phyloP scores from a whole-genome alignment of 1,139 yeast genomes.

The Zhuliangozyma parablackwelliae region DNA sequence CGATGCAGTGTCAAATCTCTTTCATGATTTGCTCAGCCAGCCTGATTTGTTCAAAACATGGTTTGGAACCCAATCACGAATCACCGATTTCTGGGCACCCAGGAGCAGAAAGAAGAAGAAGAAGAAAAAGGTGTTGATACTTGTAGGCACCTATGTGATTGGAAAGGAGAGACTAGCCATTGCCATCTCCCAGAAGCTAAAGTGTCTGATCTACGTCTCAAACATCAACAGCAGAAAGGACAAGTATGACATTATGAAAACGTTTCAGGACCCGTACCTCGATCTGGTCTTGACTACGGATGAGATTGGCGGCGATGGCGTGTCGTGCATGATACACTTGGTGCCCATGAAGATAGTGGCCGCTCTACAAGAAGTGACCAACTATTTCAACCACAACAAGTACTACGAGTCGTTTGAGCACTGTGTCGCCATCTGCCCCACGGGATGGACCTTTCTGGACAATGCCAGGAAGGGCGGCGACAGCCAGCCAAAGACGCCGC shows the following conservation, averaged over 20 bases:
- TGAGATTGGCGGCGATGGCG: slow-evolving; percentile 27
- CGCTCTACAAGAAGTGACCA: slow-evolving; percentile 32
- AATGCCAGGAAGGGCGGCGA: background rate
- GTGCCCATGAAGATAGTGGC: slow-evolving; percentile 55
- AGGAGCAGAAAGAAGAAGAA: background rate
- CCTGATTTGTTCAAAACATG: slow-evolving; percentile 29
- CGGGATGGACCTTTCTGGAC: slow-evolving; percentile 73
- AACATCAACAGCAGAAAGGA: slow-evolving; percentile 46
- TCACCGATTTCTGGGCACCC: slow-evolving; percentile 35
- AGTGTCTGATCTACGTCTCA: slow-evolving; percentile 48
- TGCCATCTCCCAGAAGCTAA: slow-evolving; percentile 54
- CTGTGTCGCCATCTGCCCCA: slow-evolving; percentile 67
- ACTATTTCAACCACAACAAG: slow-evolving; percentile 48
- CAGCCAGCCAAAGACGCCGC: slow-evolving; percentile 5
- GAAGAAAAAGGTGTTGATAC: slow-evolving; percentile 47
- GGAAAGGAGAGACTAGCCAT: slow-evolving; percentile 88
- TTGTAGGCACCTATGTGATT: slow-evolving; percentile 87
- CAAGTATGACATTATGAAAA: slow-evolving; percentile 37
- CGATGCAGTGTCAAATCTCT: slow-evolving; percentile 51
- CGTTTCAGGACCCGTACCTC: slow-evolving; percentile 31
- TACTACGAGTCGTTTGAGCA: slow-evolving; percentile 47
- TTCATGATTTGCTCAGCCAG: slow-evolving; percentile 31
- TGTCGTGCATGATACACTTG: slow-evolving; percentile 57
- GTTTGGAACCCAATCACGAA: slow-evolving; percentile 43
- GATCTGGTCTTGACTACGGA: slow-evolving; percentile 26